Conservation (phyloP, 148 eudicot genomes). For the Oxyria digyna region DNA sequence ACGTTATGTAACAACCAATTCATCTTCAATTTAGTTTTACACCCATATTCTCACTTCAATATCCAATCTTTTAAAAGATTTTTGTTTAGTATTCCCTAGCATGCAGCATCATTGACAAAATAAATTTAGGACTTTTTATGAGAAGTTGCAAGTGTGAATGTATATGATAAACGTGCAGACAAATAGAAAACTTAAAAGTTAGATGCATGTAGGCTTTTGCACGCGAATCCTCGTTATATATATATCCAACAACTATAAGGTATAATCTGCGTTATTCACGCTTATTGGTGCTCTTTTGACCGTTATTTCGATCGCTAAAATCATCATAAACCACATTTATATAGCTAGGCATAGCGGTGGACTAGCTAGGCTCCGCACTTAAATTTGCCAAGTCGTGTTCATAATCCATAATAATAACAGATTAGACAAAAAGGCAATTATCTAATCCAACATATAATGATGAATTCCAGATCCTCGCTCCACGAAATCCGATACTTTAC, state of each 20-base stretch:
- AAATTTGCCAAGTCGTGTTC: neutral
- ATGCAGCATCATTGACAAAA: too few relatives aligned
- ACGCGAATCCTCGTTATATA: neutral
- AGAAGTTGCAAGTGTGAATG: too few relatives aligned
- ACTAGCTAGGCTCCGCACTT: neutral
- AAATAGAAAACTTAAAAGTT: too few relatives aligned
- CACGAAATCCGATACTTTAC: neutral
- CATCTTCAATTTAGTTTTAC: too few relatives aligned
- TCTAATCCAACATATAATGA: neutral
- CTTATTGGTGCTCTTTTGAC: conserved; percentile 1
- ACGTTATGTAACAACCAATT: neutral
- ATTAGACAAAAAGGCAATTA: neutral
- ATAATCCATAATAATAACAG: neutral
- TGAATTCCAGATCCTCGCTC: neutral
- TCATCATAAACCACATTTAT: neutral
- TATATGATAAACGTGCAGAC: too few relatives aligned
- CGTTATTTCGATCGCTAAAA: neutral
- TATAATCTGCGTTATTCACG: neutral
- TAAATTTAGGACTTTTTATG: too few relatives aligned
- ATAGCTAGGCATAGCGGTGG: neutral
- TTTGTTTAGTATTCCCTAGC: too few relatives aligned
- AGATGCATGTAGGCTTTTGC: neutral
- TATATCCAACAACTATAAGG: too few relatives aligned
- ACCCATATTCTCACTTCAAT: too few relatives aligned
- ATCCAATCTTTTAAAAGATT: too few relatives aligned